Base-by-base conservation (phyloP, 768 basidiomycete genomes). In the Rhodotorula toruloides region DNA sequence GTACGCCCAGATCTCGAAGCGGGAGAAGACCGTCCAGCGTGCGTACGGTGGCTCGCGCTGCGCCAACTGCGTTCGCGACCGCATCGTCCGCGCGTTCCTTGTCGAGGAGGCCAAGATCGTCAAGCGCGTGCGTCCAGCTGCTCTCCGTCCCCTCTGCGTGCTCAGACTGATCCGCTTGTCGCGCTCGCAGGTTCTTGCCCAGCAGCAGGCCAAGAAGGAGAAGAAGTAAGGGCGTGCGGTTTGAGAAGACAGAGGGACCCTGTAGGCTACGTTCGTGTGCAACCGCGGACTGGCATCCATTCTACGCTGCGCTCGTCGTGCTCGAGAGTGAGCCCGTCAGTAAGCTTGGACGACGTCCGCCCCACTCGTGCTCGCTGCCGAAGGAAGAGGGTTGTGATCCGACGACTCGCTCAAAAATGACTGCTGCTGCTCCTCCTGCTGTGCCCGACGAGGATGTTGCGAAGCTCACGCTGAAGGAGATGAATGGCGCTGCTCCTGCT, bases 61-160 rank as follows among this genome's bases (percentile, higher is more conserved):
- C 79, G 91, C 92, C 60, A 85, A 85, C 75, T 99, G 96, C 78
- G 92, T 96, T 60, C 92, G 90, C 81, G 88, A 89, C 70, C 97
- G 96, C 70, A 93, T 99, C 75, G 87, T 98, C 74, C 90, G 96
- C 66, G 92, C 96, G 70, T 99, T 99, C 87, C 81, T 99, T 67
- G 90, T 99, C 46, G 96, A 98, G 83, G 96, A 99, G 83, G 96
- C 96, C 50, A 98, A 98, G 84, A 98, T 99, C 75, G 96, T 99
- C 77, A 99, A 99, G 87, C 88, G 85, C 81, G 94, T 98, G 74
- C 92, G 97, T 44, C 22, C 10, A 25, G 2, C 12, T 31, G 22
- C 48, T 1, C 19, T 46, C 36, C 22, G 16, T 22, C 6, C 25
- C 27, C n/a, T 12, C 29, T 27, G 25, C 39, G 17, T 48, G 8